A percentile compares a stretch with the other conserved stretches of the same genome.
These are phyloP conservation scores for Atkinsonella hypoxylon DNA, from an alignment of 2,329 filamentous ascomycete genomes.

Conservation along the genomic window DNA sequence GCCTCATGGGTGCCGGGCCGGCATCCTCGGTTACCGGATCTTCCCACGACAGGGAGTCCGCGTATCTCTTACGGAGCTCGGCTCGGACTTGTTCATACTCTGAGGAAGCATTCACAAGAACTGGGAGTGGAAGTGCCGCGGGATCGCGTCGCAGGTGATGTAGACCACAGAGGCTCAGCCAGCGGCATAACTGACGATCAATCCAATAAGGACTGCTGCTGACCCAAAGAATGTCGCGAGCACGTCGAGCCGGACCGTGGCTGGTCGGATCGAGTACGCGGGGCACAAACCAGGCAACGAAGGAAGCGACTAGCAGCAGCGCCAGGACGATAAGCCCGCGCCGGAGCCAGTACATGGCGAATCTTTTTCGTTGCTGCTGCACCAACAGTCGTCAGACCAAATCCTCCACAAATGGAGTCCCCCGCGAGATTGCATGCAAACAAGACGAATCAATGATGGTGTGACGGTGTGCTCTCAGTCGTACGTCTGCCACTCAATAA, in stretches of 20 bases:
- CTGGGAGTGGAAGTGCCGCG: slow-evolving; percentile 27
- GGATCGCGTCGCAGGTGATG: slow-evolving; percentile 56
- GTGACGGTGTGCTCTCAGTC: neutral
- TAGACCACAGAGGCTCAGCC: slow-evolving; percentile 69
- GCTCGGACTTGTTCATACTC: slow-evolving; percentile 19
- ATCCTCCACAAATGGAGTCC: neutral
- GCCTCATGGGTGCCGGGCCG: neutral
- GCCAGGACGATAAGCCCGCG: slow-evolving; percentile 27
- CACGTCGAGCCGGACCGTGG: slow-evolving; percentile 47
- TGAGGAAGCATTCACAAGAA: slow-evolving; percentile 4
- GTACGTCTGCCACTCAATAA: neutral
- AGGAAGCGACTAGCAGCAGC: slow-evolving; percentile 31
- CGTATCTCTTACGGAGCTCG: slow-evolving; percentile 20
- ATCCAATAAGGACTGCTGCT: slow-evolving; percentile 59
- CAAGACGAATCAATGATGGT: neutral
- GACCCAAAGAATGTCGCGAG: slow-evolving; percentile 56
- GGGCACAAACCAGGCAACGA: slow-evolving; percentile 39
- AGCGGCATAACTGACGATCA: slow-evolving; percentile 66
- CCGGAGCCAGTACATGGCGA: slow-evolving; percentile 34
- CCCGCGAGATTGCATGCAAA: neutral
- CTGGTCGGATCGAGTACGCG: slow-evolving; percentile 49
- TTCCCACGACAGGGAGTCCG: slow-evolving; percentile 9
- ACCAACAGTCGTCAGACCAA: neutral
- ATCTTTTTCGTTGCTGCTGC: neutral
- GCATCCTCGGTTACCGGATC: slow-evolving; percentile 1